Base-by-base conservation (phyloP, 1,284 basidiomycete genomes). In the Coniophora puteana region DNA sequence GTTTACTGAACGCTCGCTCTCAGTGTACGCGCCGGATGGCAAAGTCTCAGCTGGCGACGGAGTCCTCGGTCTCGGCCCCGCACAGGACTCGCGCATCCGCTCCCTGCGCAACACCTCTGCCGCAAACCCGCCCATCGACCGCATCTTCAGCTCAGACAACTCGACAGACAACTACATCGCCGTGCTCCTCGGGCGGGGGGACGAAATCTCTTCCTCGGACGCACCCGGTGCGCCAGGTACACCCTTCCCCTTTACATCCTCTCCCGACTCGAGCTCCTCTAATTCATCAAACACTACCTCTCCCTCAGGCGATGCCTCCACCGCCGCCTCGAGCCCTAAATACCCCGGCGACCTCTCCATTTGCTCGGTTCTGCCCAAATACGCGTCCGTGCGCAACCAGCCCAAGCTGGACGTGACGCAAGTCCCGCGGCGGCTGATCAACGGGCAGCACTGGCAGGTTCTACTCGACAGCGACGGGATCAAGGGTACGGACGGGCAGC, bases 71-170 rank as follows among this genome's bases (percentile, higher is more conserved):
- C 65, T 80, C 4, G 77, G 77, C 0, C 76, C 76, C n/a, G 67
- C 65, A 47, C 55, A 57, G 12, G 67, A 64, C 4, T 78, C 74
- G 4, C 38, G 0, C 5, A 18, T 59, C 13, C 44, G 53, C 30
- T 2, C 1, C 1, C 2, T 5, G n/a, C 46, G 31, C 33, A 37
- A 34, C 24, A 44, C 50, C 3, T 14, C 54, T 34, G 69, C 65
- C 4, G 68, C 69, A 11, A 71, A 76, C 47, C 66, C 80, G 2
- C 68, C 78, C 12, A 62, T 83, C 17, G 77, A 85, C 59, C 71
- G 72, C n/a, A 80, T 86, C 46, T 86, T 86, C 56, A 58, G 65
- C n/a, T 72, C 77, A 45, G 71, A 84, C 52, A 61, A 60, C 5
- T 66, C 72, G 16, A 68, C 76, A 5, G 71, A 78, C 0, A 80